Base-by-base conservation (phyloP, 2,329 filamentous ascomycete species). In the Xylaria sp. region DNA sequence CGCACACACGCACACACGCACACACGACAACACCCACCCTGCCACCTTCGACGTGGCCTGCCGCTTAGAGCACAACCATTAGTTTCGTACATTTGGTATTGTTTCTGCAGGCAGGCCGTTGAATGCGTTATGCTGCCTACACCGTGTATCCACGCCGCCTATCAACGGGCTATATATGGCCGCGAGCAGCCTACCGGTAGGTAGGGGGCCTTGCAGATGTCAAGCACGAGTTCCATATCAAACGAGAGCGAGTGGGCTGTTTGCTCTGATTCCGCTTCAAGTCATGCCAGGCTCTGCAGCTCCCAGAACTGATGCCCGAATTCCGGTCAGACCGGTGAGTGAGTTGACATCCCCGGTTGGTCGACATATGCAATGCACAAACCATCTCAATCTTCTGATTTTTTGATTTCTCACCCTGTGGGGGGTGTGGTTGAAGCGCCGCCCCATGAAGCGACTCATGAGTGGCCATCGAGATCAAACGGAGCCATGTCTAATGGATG, bases 31-130 rank as follows among this genome's bases (percentile, higher is more conserved):
- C 34, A 37, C 8, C 23, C 34, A 51, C 9, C 34, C 48, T 4
- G 6, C 51, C 20, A 23, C 13, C 54, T 59, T 63, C 50, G 63
- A 71, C 59, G 69, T 71, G 57, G 69, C 69, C 69, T 59, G 54
- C 69, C 65, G 66, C 66, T 41, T 51, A 28, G 46, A 34, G 52
- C 25, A 37, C 25, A 56, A 18, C 48, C 62, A 52, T n/a, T 50
- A 15, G 15, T 20, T 62, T 58, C 39, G 18, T 44, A 23, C 34
- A 31, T 31, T 48, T 37, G 59, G 60, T 20, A 66, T 66, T 28
- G 39, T 12, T 39, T 41, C 41, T 37, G 44, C 48, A 61, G 57
- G 66, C 66, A 51, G 34, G 10, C 23, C 50, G 25, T 13, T 48
- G 2, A 20, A 31, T 44, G 15, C 25, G 39, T 39, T 46, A 15